Evolutionary conservation across 805 yeast species (phyloP).

Genomic region (Sungouiella thailandica): DNA sequence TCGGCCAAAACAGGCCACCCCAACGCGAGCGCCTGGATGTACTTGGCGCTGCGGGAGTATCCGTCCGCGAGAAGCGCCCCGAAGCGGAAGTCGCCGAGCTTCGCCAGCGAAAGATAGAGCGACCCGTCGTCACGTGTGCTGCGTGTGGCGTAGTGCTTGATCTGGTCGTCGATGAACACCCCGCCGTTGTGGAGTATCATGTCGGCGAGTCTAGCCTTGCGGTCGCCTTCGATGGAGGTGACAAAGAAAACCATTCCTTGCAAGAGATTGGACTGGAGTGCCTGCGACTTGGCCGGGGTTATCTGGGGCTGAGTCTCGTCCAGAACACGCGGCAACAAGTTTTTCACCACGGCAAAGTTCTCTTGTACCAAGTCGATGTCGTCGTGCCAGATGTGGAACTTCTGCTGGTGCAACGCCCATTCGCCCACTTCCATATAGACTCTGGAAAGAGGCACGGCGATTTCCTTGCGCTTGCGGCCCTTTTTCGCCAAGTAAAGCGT

Average conservation of each 20-base stretch:
- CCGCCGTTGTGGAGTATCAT: constrained; percentile 42
- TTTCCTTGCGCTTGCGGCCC: constrained; percentile 14
- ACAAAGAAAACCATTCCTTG: constrained; percentile 27
- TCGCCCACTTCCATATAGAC: constrained; percentile 36
- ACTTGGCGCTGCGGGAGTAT: constrained; percentile 65
- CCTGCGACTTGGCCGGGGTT: constrained; percentile 1
- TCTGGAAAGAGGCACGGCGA: constrained; percentile 23
- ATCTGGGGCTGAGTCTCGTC: not conserved
- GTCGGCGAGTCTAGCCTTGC: constrained; percentile 26
- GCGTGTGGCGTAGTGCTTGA: constrained; percentile 24
- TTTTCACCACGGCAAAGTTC: constrained; percentile 6
- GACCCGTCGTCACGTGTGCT: constrained; percentile 4
- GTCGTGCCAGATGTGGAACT: constrained; percentile 18
- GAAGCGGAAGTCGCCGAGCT: constrained; percentile 35
- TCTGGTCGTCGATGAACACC: constrained; percentile 30
- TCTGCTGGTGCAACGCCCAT: constrained; percentile 36
- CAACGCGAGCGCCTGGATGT: constrained; percentile 67
- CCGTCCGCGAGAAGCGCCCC: constrained; percentile 62
- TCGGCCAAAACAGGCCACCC: constrained; percentile 83
- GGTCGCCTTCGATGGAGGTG: constrained; percentile 31
- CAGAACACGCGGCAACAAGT: constrained; percentile 3
- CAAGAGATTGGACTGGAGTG: constrained; percentile 4
- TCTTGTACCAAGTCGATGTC: constrained; percentile 18
- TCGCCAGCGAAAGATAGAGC: constrained; percentile 5
- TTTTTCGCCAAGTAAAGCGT: constrained; percentile 34